A percentile compares a stretch with the other conserved stretches of the same genome.
phyloP scores from a whole-genome alignment of 371 early-diverging fungal species.

The Basidiobolus meristosporus region DNA sequence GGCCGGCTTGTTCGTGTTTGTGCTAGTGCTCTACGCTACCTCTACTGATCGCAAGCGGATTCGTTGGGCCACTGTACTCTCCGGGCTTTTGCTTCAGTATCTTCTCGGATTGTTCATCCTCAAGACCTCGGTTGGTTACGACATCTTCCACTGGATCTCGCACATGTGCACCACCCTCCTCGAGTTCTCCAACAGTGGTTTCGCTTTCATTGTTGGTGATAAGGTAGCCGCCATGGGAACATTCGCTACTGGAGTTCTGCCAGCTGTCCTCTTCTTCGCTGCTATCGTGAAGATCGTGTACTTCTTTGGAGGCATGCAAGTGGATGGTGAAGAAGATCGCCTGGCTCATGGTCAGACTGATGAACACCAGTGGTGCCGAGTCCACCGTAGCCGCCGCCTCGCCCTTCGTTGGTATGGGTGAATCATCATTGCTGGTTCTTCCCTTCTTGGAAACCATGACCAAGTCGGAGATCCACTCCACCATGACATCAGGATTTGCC shows the following conservation, averaged over 20 bases:
- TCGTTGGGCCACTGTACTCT: constrained; percentile 59
- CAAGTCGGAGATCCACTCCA: constrained; percentile 63
- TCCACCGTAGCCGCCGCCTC: constrained; percentile 76
- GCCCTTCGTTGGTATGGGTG: constrained; percentile 65
- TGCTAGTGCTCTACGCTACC: constrained; percentile 17
- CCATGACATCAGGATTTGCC: constrained; percentile 80
- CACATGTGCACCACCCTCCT: constrained; percentile 43
- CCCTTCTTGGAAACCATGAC: constrained; percentile 77
- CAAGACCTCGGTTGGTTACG: constrained; percentile 49
- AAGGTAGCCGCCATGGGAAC: constrained; percentile 11
- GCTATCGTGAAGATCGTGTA: constrained; percentile 69
- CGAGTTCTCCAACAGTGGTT: constrained; percentile 34
- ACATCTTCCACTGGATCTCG: constrained; percentile 57
- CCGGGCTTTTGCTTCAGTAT: constrained; percentile 58
- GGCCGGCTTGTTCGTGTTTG: constrained; percentile 45
- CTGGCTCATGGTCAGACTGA: constrained; percentile 34
- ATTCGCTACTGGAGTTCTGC: constrained; percentile 56
- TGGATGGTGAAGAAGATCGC: constrained; percentile 57
- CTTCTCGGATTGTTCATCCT: constrained; percentile 65
- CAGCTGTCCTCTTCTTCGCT: constrained; percentile 76
- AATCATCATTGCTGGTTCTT: constrained; percentile 62
- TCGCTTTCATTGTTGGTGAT: constrained; percentile 44
- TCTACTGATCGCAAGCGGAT: constrained; percentile 44
- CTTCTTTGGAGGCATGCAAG: constrained; percentile 67
- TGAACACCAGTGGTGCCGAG: constrained; percentile 74